These are phyloP conservation scores for Quercus rubra DNA, from an alignment of 306 rosid genomes.

Conservation along the genomic window DNA sequence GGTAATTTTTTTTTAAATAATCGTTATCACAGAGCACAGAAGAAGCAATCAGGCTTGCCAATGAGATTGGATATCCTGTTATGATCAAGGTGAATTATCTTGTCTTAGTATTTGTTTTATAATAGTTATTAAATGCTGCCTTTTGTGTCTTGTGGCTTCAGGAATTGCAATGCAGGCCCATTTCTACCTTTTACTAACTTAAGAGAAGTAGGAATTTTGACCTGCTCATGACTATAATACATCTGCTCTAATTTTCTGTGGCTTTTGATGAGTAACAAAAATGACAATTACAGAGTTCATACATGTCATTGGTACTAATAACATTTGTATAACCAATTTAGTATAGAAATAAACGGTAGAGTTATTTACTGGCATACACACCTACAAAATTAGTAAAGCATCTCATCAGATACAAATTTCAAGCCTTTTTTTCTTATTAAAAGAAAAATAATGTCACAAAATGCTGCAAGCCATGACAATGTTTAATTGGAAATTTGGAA, in stretches of 20 bases:
- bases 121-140: not conserved
- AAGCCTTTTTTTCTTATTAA: not conserved
- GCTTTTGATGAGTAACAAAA: not conserved
- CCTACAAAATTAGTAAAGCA: not conserved
- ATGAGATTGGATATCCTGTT: slow-evolving; percentile 94
- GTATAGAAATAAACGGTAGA: not conserved
- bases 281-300: not conserved
- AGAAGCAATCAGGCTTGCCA: slow-evolving; percentile 80
- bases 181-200: not conserved
- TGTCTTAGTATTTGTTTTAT: slow-evolving; percentile 3
- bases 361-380: not conserved
- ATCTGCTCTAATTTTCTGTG: not conserved
- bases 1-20: not conserved
- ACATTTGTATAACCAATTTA: not conserved
- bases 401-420: not conserved
- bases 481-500: not conserved
- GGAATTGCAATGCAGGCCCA: slow-evolving; percentile 5
- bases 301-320: too few species aligned
- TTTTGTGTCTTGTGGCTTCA: slow-evolving; percentile 4
- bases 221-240: not conserved
- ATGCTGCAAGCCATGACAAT: not conserved
- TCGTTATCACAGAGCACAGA: slow-evolving; percentile 68
- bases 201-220: not conserved
- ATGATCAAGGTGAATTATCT: slow-evolving; percentile 80
- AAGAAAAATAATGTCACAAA: not conserved